Evolutionary conservation across 2,329 filamentous ascomycete genomes (phyloP), one percentile per base, ranked within the genome.

Genomic region (Moelleriella libera): DNA sequence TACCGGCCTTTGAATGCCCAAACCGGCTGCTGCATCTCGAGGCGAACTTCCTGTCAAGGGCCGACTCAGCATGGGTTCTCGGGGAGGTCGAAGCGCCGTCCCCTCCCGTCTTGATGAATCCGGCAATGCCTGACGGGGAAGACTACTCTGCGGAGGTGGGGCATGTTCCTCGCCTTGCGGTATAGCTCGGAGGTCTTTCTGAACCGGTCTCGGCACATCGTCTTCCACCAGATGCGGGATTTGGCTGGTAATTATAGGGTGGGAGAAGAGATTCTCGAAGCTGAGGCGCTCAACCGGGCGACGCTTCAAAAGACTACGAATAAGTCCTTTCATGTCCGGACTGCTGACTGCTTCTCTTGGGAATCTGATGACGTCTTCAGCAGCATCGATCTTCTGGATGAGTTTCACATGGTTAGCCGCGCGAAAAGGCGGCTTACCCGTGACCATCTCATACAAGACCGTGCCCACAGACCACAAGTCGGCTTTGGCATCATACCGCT

Each of bases 391-490:
- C 68, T 85, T 92, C 51, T 87, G 80, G 42, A 97, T 74, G 37
- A 98, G 70, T 62, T 98, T 92, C 41, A 98, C 89, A 59, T 98
- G 92, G 60, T 98, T 97, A 48, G 80, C 80, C 32, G 92, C 92
- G 54, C 88, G 77, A 66, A 97, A 98, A 0, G 92, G 92, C 28
- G 92, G 88, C 52, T 80, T 83, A 47, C 89, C 90, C 6, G 83
- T 86, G 51, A 92, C 80, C 89, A 98, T 95, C 67, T 98, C 92
- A 61, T 88, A 95, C 29, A 94, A 69, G 7, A 98, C 92, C 14
- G 92, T 95, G 45, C 92, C 92, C 34, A 96, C 88, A 28, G 92
- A 98, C 92, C 92, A 98, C 34, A 98, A 70, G 68, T 98, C 92
- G 44, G 89, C 90, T 65, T 94, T 94, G 53, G 90, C 88, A 67